A percentile compares a stretch with the other conserved stretches of the same genome.
These are phyloP conservation scores for Agaricales sp. DNA, from an alignment of 1,284 basidiomycete species.

Conservation along the genomic window DNA sequence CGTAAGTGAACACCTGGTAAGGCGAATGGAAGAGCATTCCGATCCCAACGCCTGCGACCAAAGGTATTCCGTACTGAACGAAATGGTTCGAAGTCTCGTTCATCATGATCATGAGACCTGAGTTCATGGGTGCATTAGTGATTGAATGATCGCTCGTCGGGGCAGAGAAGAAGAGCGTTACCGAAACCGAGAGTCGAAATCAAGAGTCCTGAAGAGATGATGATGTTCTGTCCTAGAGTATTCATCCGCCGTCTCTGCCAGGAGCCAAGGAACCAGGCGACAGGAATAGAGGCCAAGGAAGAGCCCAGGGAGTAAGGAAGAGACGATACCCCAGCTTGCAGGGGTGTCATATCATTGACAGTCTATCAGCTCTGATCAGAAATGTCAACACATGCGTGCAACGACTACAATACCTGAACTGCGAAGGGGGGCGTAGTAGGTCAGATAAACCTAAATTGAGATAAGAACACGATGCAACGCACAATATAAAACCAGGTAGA, in stretches of 20 bases:
- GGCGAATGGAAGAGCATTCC: slow-evolving; percentile 78
- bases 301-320: slow-evolving; percentile 75
- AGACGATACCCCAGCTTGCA: slow-evolving; percentile 60
- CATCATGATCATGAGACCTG: slow-evolving; percentile 58
- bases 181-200: slow-evolving; percentile 64
- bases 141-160: slow-evolving; percentile 11
- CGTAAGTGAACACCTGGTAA: slow-evolving; percentile 63
- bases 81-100: slow-evolving; percentile 34
- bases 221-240: slow-evolving; percentile 51
- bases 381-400: slow-evolving; percentile 9
- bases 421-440: neutral
- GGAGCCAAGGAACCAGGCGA: slow-evolving; percentile 64
- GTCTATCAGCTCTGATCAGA: no score
- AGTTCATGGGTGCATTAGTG: neutral
- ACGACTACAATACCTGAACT: slow-evolving; percentile 41
- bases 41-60: slow-evolving; percentile 66
- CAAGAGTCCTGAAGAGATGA: slow-evolving; percentile 51
- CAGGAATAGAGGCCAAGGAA: slow-evolving; percentile 70
- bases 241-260: slow-evolving; percentile 45
- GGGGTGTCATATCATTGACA: slow-evolving; percentile 51
- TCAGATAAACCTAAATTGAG: neutral
- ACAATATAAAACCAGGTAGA: slow-evolving; percentile 68
- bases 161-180: slow-evolving; percentile 22
- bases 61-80: slow-evolving; percentile 42
- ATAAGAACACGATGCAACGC: neutral